Evolutionary conservation across 176 grass and related monocot species (phyloP).

Genomic region (Triticum dicoccoides): DNA sequence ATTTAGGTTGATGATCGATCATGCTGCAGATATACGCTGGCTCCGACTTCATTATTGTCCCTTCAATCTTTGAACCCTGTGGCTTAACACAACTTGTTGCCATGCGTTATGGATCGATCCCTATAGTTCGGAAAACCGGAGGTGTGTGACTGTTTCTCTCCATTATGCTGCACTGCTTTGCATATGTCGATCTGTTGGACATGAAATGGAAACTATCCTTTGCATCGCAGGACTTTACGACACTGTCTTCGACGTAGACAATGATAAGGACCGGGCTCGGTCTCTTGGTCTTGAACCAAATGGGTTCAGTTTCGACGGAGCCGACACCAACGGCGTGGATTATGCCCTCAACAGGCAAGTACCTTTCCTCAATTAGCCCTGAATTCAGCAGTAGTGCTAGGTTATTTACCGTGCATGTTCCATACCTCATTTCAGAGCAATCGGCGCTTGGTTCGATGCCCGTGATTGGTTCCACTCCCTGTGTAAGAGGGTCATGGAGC

Average conservation of each 20-base stretch:
- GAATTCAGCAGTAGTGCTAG: background rate
- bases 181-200: background rate
- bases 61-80: conserved; percentile 90
- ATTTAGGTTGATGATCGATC: background rate
- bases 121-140: conserved; percentile 88
- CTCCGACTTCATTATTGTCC: conserved; percentile 85
- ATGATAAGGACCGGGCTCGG: conserved; percentile 67
- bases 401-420: background rate
- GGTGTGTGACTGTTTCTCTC: conserved; percentile 44
- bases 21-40: conserved; percentile 76
- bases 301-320: conserved; percentile 80
- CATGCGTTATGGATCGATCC: conserved; percentile 86
- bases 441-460: conserved; percentile 61
- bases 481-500: conserved; percentile 84
- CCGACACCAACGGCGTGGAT: conserved; percentile 51
- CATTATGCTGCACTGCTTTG: background rate
- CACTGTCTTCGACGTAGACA: conserved; percentile 79
- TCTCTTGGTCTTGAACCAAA: conserved; percentile 68
- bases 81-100: conserved; percentile 88
- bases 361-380: background rate
- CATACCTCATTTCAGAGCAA: conserved; percentile 47
- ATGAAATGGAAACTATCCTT: background rate
- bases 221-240: conserved; percentile 67
- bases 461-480: conserved; percentile 63
- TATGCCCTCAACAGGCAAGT: conserved; percentile 75